Evolutionary conservation across 1,284 basidiomycete genomes (phyloP).

Genomic region (Marasmius oreades): DNA sequence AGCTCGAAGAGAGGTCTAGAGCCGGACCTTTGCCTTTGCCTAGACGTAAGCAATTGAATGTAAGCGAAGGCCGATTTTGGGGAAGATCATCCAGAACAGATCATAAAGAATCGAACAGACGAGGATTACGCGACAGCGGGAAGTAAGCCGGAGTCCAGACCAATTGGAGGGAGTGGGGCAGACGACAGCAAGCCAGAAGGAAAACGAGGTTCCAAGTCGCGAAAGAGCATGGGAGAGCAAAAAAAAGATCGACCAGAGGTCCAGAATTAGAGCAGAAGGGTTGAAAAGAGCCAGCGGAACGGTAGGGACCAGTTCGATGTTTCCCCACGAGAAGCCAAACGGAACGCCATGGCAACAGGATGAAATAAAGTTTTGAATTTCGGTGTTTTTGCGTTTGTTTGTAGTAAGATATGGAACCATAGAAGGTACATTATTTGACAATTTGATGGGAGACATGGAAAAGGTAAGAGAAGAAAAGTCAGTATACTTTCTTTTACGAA

Average conservation of each 20-base stretch:
- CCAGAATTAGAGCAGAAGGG: not conserved
- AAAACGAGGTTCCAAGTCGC: not conserved
- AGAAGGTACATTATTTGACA: conserved; percentile 1
- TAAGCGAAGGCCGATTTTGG: not conserved
- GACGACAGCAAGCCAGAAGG: not conserved
- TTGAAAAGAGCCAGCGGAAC: not conserved
- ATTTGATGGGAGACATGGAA: not conserved
- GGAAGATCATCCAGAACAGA: not conserved
- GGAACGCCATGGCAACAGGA: not conserved
- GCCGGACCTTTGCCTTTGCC: conserved; percentile 15
- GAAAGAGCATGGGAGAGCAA: not conserved
- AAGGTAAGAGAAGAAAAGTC: too few species aligned
- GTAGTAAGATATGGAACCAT: conserved; percentile 2
- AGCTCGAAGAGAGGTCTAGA: conserved; percentile 8
- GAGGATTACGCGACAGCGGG: too few species aligned
- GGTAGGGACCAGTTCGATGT: not conserved
- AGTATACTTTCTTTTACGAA: not conserved
- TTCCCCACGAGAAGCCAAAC: not conserved
- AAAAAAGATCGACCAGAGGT: not conserved
- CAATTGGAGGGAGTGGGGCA: not conserved
- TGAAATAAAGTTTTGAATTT: too few species aligned
- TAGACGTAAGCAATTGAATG: not conserved
- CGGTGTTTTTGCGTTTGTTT: too few species aligned
- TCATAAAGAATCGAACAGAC: too few species aligned
- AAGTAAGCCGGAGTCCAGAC: not conserved